Evolutionary conservation across 179 eudicot species (phyloP).

Genomic region (Patellifolia procumbens): DNA sequence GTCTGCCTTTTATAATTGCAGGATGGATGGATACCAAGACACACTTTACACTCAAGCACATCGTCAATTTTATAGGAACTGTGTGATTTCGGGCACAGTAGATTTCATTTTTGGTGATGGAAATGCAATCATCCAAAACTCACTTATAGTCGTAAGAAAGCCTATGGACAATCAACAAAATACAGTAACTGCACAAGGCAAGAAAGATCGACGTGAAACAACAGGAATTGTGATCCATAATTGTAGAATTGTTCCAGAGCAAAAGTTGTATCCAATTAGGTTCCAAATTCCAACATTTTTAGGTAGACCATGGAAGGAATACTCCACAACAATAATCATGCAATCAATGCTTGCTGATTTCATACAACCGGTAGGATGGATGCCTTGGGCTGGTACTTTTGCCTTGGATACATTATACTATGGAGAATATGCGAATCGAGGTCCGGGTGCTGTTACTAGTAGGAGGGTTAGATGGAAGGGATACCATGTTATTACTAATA

Average conservation of each 20-base stretch:
- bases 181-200: conserved; percentile 73
- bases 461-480: conserved; percentile 50
- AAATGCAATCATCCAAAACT: conserved; percentile 48
- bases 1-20: conserved; percentile 59
- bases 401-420: conserved; percentile 36
- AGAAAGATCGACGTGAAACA: conserved; percentile 27
- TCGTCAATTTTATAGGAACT: conserved; percentile 67
- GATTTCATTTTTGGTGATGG: conserved; percentile 74
- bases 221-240: conserved; percentile 72
- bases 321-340: conserved; percentile 56
- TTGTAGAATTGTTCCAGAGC: conserved; percentile 62
- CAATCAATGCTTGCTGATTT: conserved; percentile 56
- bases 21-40: conserved; percentile 77
- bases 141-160: conserved; percentile 44
- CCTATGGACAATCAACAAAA: conserved; percentile 53
- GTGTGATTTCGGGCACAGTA: conserved; percentile 69
- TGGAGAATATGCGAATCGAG: conserved; percentile 55
- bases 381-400: conserved; percentile 50
- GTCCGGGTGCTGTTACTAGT: conserved; percentile 46
- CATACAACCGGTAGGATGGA: conserved; percentile 63
- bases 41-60: conserved; percentile 57
- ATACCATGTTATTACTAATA: conserved; percentile 34
- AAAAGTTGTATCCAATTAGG: conserved; percentile 33
- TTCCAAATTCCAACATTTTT: conserved; percentile 41
- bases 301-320: conserved; percentile 77